A percentile compares a stretch with the other conserved stretches of the same genome.
phyloP scores from a whole-genome alignment of 164 flowering plant genomes.

The Litsea cubeba region DNA sequence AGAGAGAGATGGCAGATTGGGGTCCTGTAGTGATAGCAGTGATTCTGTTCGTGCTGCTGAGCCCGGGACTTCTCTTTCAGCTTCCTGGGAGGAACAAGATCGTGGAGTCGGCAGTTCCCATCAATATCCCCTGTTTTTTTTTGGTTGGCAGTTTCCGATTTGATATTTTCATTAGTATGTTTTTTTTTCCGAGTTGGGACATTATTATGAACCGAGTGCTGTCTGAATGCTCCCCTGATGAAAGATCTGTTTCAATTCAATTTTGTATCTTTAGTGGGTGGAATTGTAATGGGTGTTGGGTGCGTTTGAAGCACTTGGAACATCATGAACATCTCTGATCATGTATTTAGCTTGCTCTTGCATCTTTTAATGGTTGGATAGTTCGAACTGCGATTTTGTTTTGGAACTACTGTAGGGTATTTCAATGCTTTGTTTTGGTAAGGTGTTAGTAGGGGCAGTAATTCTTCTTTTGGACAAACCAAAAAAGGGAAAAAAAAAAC shows the following conservation, averaged over 20 bases:
- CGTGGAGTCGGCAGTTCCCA: conserved; percentile 24
- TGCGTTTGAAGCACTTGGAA: neutral
- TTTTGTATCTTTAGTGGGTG: neutral
- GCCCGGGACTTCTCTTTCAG: conserved; percentile 59
- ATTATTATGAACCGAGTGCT: too few species aligned
- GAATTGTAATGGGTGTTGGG: neutral
- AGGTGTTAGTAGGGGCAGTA: neutral
- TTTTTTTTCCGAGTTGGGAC: too few species aligned
- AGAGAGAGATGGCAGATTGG: conserved; percentile 47
- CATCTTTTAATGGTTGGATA: neutral
- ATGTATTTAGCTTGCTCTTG: neutral
- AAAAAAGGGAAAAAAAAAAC: neutral
- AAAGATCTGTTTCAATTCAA: neutral
- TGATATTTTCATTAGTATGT: too few species aligned
- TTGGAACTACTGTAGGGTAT: neutral
- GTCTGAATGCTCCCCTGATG: too few species aligned
- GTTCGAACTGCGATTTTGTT: neutral
- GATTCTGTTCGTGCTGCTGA: conserved; percentile 52
- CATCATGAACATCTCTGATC: neutral
- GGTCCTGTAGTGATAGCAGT: conserved; percentile 57
- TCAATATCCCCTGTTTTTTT: too few species aligned
- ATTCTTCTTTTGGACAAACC: neutral
- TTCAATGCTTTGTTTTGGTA: neutral
- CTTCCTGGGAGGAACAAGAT: conserved; percentile 40
- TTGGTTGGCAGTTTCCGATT: too few species aligned